These are phyloP conservation scores for Tetrastigma voinierianum DNA, from an alignment of 164 flowering plant species.

Conservation along the genomic window DNA sequence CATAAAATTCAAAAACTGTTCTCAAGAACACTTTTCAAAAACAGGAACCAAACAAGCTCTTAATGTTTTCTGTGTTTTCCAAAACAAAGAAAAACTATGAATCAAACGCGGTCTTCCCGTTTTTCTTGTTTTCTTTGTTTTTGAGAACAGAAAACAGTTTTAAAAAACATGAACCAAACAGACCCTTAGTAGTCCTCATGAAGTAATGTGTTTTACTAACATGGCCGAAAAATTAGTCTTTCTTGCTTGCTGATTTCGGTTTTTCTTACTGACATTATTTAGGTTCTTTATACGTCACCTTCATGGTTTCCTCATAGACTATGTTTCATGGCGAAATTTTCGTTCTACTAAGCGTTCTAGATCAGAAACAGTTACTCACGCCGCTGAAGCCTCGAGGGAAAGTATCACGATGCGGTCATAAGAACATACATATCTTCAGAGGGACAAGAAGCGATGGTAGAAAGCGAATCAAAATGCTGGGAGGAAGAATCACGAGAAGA, in stretches of 20 bases:
- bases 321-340: slow-evolving; percentile 32
- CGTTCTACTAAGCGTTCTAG: slow-evolving; percentile 38
- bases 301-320: neutral
- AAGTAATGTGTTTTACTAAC: no score
- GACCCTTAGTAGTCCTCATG: no score
- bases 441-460: slow-evolving; percentile 14
- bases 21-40: no score
- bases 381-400: slow-evolving; percentile 21
- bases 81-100: no score
- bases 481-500: slow-evolving; percentile 6
- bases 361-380: slow-evolving; percentile 26
- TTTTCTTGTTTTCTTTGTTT: no score
- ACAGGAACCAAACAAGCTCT: no score
- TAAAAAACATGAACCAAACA: no score
- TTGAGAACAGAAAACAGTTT: no score
- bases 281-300: neutral
- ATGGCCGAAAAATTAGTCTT: no score
- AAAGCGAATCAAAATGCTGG: slow-evolving; percentile 15
- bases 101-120: no score
- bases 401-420: slow-evolving; percentile 9
- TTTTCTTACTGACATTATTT: neutral
- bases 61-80: no score
- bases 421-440: slow-evolving; percentile 6
- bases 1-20: no score
- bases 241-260: neutral